Conservation (phyloP, 192 early-diverging fungal genomes). For the Borealophlyctis nickersoniae region DNA sequence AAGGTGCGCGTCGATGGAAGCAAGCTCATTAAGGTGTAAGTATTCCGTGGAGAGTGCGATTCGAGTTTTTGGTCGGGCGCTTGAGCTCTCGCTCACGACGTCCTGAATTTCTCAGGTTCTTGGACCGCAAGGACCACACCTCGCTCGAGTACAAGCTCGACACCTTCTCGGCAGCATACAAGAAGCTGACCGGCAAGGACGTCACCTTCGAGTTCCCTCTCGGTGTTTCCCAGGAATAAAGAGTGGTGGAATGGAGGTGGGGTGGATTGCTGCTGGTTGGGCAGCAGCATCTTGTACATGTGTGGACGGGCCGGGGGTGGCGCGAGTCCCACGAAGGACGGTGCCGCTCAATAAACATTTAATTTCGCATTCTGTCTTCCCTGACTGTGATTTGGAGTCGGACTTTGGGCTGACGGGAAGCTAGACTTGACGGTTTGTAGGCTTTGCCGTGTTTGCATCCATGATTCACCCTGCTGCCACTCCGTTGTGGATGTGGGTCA, state of each 20-base stretch:
- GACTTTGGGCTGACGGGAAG: too few relatives aligned
- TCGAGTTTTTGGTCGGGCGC: neutral
- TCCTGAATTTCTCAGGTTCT: slow-evolving; percentile 55
- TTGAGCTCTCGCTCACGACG: neutral
- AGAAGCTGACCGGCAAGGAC: slow-evolving; percentile 95
- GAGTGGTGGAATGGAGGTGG: neutral
- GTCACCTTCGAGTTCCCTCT: slow-evolving; percentile 94
- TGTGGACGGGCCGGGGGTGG: too few relatives aligned
- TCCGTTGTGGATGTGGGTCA: too few relatives aligned
- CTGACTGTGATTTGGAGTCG: too few relatives aligned
- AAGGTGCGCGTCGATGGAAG: slow-evolving; percentile 93
- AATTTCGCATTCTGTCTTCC: too few relatives aligned
- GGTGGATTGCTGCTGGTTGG: too few relatives aligned
- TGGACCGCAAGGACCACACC: slow-evolving; percentile 98
- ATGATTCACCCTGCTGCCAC: too few relatives aligned
- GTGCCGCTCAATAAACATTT: too few relatives aligned
- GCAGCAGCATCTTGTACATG: too few relatives aligned
- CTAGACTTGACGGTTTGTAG: too few relatives aligned
- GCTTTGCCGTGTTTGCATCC: too few relatives aligned
- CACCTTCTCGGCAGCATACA: slow-evolving; percentile 95
- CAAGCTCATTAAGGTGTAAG: slow-evolving; percentile 92
- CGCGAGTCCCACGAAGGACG: too few relatives aligned
- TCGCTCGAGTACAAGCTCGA: slow-evolving; percentile 97
- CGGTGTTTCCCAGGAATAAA: slow-evolving; percentile 50
- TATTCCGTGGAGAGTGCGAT: slow-evolving; percentile 5